Evolutionary conservation across 75 land plant genomes (phyloP).

Genomic region (Sequoiadendron giganteum): DNA sequence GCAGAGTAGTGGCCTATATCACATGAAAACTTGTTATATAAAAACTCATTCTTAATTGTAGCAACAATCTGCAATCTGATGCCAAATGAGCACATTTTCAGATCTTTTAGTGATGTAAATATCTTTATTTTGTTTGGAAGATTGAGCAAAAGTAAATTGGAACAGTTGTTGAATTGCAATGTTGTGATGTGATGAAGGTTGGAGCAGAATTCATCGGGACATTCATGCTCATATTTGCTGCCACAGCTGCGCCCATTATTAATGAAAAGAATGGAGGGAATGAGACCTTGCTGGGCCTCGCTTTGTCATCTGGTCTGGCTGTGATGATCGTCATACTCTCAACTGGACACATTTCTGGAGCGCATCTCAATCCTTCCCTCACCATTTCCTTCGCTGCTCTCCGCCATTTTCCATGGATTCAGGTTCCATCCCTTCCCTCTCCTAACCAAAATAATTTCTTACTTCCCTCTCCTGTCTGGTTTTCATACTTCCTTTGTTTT

Average conservation of each 20-base stretch:
- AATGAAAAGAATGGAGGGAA: slow-evolving; percentile 68
- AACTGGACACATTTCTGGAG: slow-evolving; percentile 93
- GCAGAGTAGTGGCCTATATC: background rate
- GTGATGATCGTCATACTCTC: slow-evolving; percentile 79
- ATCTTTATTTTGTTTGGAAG: background rate
- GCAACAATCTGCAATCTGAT: background rate
- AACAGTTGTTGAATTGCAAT: background rate
- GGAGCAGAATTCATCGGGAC: slow-evolving; percentile 89
- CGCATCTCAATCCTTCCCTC: slow-evolving; percentile 83
- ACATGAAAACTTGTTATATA: background rate
- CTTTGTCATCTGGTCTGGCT: slow-evolving; percentile 71
- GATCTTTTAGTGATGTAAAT: background rate
- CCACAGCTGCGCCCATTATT: slow-evolving; percentile 69
- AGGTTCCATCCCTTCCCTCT: slow-evolving; percentile 22
- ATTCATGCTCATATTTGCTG: slow-evolving; percentile 80
- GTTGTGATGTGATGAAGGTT: slow-evolving; percentile 33
- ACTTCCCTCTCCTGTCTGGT: too few relatives aligned
- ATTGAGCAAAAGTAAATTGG: background rate
- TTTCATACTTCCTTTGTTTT: background rate
- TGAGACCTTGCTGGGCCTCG: slow-evolving; percentile 67
- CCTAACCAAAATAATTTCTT: background rate
- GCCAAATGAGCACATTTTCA: background rate
- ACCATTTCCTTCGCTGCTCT: slow-evolving; percentile 80
- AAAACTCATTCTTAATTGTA: too few relatives aligned
- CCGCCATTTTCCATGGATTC: slow-evolving; percentile 91